phyloP scores from a whole-genome alignment of 177 flowering plant genomes.

The Vitis hybrid region DNA sequence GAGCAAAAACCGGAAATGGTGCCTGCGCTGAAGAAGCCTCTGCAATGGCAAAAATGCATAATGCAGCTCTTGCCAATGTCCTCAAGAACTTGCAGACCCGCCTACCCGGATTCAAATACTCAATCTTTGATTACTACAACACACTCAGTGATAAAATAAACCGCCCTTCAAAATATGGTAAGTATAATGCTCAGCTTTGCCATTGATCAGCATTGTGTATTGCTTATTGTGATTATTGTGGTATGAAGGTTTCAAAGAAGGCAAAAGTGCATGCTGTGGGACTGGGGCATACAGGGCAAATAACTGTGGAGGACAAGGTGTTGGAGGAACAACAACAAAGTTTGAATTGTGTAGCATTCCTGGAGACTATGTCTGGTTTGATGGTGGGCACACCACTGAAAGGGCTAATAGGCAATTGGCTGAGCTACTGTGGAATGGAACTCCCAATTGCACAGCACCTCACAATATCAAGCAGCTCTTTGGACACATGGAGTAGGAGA shows the following conservation, averaged over 20 bases:
- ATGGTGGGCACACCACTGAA: constrained; percentile 15
- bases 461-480: constrained; percentile 2
- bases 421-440: constrained; percentile 7
- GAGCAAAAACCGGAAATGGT: not conserved
- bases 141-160: not conserved
- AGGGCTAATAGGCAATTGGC: constrained; percentile 7
- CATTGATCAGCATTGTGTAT: not conserved
- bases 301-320: constrained; percentile 13
- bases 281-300: constrained; percentile 8
- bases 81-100: not conserved
- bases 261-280: constrained; percentile 13
- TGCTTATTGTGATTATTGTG: not conserved
- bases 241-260: constrained; percentile 17
- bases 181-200: not conserved
- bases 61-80: not conserved
- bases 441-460: not conserved
- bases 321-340: not conserved
- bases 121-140: constrained; percentile 9
- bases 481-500: not conserved
- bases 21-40: not conserved
- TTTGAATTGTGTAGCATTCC: constrained; percentile 12
- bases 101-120: constrained; percentile 8
- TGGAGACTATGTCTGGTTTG: constrained; percentile 15
- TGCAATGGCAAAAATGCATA: constrained; percentile 5
- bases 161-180: constrained; percentile 4